These are phyloP conservation scores for Fusarium sacchari DNA, from an alignment of 2,329 filamentous ascomycete genomes.

Conservation along the genomic window DNA sequence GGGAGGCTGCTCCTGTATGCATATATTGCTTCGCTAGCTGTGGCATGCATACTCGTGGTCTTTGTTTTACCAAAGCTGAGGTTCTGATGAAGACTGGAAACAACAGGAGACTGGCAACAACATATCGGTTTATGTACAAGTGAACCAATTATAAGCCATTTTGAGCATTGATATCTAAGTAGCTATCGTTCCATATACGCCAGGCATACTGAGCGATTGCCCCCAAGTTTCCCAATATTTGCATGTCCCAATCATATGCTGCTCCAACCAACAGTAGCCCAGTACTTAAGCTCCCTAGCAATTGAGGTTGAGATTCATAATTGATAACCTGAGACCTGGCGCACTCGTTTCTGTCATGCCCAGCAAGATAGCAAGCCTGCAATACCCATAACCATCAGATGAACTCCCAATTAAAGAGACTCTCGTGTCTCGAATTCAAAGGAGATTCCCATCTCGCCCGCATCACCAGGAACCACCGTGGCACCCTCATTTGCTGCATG, in stretches of 20 bases:
- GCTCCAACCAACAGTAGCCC: background rate
- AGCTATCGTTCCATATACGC: background rate
- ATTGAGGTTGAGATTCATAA: background rate
- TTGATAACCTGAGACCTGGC: background rate
- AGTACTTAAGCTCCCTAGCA: background rate
- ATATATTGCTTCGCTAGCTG: conserved; percentile 84
- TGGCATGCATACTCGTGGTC: conserved; percentile 81
- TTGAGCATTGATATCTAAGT: background rate
- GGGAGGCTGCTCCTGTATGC: conserved; percentile 85
- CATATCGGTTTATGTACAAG: background rate
- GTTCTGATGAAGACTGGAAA: conserved; percentile 57
- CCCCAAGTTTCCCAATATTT: background rate
- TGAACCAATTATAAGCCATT: background rate
- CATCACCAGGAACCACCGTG: background rate
- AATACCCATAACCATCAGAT: background rate
- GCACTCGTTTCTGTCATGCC: background rate
- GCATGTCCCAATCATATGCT: background rate
- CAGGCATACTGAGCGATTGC: background rate
- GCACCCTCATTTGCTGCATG: background rate
- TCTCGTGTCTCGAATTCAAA: conserved; percentile 4
- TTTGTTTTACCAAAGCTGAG: conserved; percentile 89
- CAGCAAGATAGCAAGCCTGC: background rate
- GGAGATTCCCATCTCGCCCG: background rate
- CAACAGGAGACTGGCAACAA: background rate
- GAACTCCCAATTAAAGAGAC: background rate